Percentiles rank a stretch among this genome's conserved stretches.
Conservation (phyloP, 2,329 filamentous ascomycete species). For the Dactylellina parvicollis region DNA sequence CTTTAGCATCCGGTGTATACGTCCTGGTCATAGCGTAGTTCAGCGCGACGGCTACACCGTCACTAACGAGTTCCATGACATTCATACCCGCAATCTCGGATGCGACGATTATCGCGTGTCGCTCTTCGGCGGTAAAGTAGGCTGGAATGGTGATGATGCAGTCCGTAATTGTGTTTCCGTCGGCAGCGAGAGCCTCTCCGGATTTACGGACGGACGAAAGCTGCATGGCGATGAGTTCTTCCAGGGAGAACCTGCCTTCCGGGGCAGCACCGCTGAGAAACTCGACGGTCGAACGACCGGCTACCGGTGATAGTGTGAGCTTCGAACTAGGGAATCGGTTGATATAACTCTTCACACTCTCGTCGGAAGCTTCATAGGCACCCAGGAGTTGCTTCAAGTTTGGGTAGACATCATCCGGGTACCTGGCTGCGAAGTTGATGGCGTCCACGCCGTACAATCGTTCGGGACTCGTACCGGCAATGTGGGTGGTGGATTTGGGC, state of each 20-base stretch:
- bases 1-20: slow-evolving; percentile 73
- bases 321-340: slow-evolving; percentile 80
- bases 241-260: slow-evolving; percentile 74
- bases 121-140: slow-evolving; percentile 91
- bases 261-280: slow-evolving; percentile 75
- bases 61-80: slow-evolving; percentile 83
- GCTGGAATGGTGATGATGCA: slow-evolving; percentile 88
- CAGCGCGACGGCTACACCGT: slow-evolving; percentile 89
- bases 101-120: slow-evolving; percentile 82
- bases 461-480: slow-evolving; percentile 79
- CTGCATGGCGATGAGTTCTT: slow-evolving; percentile 96
- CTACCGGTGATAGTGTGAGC: slow-evolving; percentile 62
- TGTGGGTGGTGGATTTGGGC: slow-evolving; percentile 70
- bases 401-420: slow-evolving; percentile 91
- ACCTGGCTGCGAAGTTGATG: slow-evolving; percentile 83
- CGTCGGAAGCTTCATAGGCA: slow-evolving; percentile 67
- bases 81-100: slow-evolving; percentile 88
- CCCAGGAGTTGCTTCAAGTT: slow-evolving; percentile 94
- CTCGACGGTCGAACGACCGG: slow-evolving; percentile 74
- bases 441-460: slow-evolving; percentile 92
- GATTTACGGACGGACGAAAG: slow-evolving; percentile 90
- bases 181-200: slow-evolving; percentile 82
- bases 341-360: slow-evolving; percentile 74
- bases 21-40: slow-evolving; percentile 93
- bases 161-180: slow-evolving; percentile 77